phyloP scores from a whole-genome alignment of 495 filamentous ascomycete species.

The Penicillium malachiteum region DNA sequence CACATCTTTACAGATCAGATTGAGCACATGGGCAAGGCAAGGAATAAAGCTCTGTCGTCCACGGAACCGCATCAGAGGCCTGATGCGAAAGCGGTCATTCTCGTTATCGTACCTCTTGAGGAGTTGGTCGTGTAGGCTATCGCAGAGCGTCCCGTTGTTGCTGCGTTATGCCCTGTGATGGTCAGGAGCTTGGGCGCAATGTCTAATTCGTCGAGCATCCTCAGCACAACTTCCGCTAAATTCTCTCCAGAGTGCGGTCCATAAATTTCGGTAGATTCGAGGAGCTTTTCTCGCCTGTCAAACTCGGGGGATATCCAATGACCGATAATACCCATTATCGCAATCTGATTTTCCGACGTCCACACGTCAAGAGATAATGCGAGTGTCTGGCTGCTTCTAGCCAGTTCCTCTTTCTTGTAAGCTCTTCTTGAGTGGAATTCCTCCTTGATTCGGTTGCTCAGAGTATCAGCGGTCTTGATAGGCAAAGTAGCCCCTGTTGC shows the following conservation, averaged over 20 bases:
- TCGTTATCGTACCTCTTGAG: slow-evolving; percentile 14
- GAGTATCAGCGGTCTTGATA: slow-evolving; percentile 13
- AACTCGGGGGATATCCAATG: slow-evolving; percentile 13
- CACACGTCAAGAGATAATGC: slow-evolving; percentile 17
- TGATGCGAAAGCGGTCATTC: slow-evolving; percentile 11
- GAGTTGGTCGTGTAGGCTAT: slow-evolving; percentile 8
- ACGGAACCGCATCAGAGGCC: slow-evolving; percentile 14
- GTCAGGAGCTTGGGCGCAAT: slow-evolving; percentile 51
- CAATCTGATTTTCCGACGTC: slow-evolving; percentile 14
- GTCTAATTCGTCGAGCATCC: slow-evolving; percentile 8
- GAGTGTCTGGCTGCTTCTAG: slow-evolving; percentile 11
- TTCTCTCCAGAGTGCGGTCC: slow-evolving; percentile 15
- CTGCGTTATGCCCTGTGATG: slow-evolving; percentile 52
- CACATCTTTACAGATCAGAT: slow-evolving; percentile 13
- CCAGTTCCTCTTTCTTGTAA: slow-evolving; percentile 14
- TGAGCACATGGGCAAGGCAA: slow-evolving; percentile 12
- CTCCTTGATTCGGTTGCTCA: slow-evolving; percentile 9
- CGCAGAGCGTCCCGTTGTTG: slow-evolving; percentile 17
- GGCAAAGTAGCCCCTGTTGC: slow-evolving; percentile 10
- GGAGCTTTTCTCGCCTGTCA: slow-evolving; percentile 8
- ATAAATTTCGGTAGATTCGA: slow-evolving; percentile 14
- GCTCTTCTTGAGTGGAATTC: slow-evolving; percentile 12
- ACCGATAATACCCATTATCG: slow-evolving; percentile 16
- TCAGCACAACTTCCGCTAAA: slow-evolving; percentile 8
- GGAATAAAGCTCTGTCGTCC: slow-evolving; percentile 12